Evolutionary conservation across 1,284 basidiomycete genomes (phyloP).

Genomic region (Sporisorium iseilematis-ciliati): DNA sequence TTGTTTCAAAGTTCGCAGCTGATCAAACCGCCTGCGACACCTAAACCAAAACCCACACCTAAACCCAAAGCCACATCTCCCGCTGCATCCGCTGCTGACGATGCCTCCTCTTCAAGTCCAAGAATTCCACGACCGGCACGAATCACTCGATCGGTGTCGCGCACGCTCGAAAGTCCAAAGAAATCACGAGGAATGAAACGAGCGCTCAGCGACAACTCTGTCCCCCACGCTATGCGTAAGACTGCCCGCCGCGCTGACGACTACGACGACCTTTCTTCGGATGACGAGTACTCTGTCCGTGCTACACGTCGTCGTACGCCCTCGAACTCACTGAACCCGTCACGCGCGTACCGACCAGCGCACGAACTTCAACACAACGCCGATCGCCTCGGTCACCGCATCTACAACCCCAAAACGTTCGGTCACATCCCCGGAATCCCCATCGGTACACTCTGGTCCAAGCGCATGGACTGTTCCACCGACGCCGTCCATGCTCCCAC

Average conservation of each 20-base stretch:
- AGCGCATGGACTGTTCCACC: slow-evolving; percentile 50
- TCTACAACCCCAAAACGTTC: slow-evolving; percentile 55
- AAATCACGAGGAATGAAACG: slow-evolving; percentile 11
- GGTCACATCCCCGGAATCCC: slow-evolving; percentile 70
- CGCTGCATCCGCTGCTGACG: not conserved
- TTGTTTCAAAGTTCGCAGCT: slow-evolving; percentile 18
- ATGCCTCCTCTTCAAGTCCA: not conserved
- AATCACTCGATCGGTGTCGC: slow-evolving; percentile 27
- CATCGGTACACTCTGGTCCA: slow-evolving; percentile 47
- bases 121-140: slow-evolving; percentile 1
- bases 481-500: slow-evolving; percentile 73
- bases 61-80: slow-evolving; percentile 1
- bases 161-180: not conserved
- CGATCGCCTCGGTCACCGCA: slow-evolving; percentile 36
- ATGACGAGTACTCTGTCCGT: slow-evolving; percentile 4
- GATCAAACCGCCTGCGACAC: slow-evolving; percentile 8
- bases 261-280: not conserved
- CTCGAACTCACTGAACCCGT: slow-evolving; percentile 11
- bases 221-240: not conserved
- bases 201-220: slow-evolving; percentile 9
- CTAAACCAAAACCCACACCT: slow-evolving; percentile 2
- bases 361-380: slow-evolving; percentile 17
- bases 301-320: not conserved
- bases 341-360: not conserved
- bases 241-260: not conserved